Base-by-base conservation (phyloP, 352 stramenopile species). In the Pythium grandisporangium region DNA sequence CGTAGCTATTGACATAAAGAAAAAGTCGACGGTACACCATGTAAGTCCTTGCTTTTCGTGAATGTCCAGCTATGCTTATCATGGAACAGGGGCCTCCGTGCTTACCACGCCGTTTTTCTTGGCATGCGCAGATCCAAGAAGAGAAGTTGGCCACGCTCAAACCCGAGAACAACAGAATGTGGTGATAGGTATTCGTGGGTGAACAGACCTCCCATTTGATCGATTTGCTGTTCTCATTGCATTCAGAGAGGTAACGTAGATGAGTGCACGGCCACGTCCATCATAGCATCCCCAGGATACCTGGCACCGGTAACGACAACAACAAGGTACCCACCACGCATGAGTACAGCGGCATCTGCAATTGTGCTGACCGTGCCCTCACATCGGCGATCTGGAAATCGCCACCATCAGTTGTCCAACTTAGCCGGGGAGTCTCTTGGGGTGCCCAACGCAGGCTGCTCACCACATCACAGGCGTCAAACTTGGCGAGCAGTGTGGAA, bases 381-480 rank as follows among this genome's bases (percentile, higher is more conserved):
- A 59, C 53, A 19, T 92, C 79, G 6, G 45, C 58, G 5, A 89
- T 30, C 57, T 85, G 76, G 35, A 88, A 84, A 13, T 84, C 70
- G 5, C 79, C 79, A 20, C 66, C 72, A 47, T 92, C 79, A 2
- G 79, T 89, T 4, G 79, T 92, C 79, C 76, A 92, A 40, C 79
- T 92, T 24, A 92, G 37, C 5, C 70, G 59, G 12, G 35, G 8
- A 2, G 61, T 53, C 14, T 63, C 44, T 0, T 38, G 45, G 16
- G 66, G 70, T 10, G 70, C 59, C 79, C 76, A 92, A 2, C 79
- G 73, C 30, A 92, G 24, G 39, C 79, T 92, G 44, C 75, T 89
- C 16, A 92, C 76, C 6, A 92, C 79, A 33, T 92, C 72, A n/a
- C 60, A 54, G 0, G 76, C 75, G 24, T 89, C 61, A 30, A 76